A percentile compares a stretch with the other conserved stretches of the same genome.
Evolutionary conservation across 192 early-diverging fungal genomes (phyloP).

Genomic region (Coemansia asiatica): DNA sequence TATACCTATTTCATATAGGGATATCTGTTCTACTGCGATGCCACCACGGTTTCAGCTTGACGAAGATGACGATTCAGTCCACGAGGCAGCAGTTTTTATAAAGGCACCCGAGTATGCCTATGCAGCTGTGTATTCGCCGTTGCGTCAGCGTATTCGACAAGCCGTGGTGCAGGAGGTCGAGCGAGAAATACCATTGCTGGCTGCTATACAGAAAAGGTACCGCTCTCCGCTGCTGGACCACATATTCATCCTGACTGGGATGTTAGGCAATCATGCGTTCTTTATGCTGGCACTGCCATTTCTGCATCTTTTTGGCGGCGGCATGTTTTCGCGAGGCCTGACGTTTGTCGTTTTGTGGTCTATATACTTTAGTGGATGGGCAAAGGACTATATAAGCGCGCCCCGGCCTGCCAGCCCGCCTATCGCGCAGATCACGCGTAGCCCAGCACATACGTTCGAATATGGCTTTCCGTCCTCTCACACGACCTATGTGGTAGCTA

Average conservation of each 20-base stretch:
- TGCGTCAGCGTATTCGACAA: constrained; percentile 23
- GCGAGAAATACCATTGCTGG: constrained; percentile 41
- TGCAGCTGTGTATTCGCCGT: constrained; percentile 39
- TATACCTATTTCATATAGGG: neutral
- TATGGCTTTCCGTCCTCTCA: constrained; percentile 94
- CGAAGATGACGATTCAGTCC: constrained; percentile 34
- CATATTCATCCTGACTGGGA: constrained; percentile 68
- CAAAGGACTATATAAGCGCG: constrained; percentile 80
- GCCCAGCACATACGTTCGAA: constrained; percentile 68
- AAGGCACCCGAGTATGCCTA: constrained; percentile 41
- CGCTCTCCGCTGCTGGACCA: constrained; percentile 56
- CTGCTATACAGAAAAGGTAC: constrained; percentile 29
- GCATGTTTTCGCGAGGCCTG: constrained; percentile 59
- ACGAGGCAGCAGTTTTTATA: constrained; percentile 19
- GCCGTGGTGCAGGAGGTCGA: constrained; percentile 37
- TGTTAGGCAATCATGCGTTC: constrained; percentile 85
- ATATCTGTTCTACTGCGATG: constrained; percentile 11
- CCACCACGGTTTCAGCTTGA: constrained; percentile 47
- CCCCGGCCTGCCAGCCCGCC: constrained; percentile 83
- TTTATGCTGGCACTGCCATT: constrained; percentile 81
- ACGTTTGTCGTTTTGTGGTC: constrained; percentile 52
- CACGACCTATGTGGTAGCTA: constrained; percentile 77
- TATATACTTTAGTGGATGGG: constrained; percentile 48
- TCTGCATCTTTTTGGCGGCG: constrained; percentile 76
- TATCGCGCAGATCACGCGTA: constrained; percentile 69